phyloP scores from a whole-genome alignment of 202 grass and related monocot genomes.

The Musa balbisiana region DNA sequence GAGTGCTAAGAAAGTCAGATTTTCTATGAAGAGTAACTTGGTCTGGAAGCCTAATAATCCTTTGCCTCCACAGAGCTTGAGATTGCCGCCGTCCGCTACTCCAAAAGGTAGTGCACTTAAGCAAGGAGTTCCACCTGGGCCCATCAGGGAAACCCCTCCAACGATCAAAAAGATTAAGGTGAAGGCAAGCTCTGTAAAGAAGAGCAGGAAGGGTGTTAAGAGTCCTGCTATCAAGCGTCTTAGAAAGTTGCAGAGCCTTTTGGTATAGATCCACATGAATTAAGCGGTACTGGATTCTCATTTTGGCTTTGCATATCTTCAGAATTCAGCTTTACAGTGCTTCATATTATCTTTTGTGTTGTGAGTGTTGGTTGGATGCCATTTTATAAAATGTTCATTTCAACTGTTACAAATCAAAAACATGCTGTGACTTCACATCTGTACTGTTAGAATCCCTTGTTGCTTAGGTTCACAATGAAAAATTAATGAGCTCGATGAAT shows the following conservation, averaged over 20 bases:
- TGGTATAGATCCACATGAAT: conserved; percentile 17
- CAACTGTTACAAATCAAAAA: not conserved
- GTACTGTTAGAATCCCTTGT: not conserved
- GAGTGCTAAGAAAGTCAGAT: conserved; percentile 76
- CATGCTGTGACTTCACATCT: not conserved
- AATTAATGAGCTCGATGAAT: not conserved
- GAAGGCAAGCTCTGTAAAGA: conserved; percentile 70
- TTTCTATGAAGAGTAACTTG: conserved; percentile 91
- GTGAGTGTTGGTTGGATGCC: not conserved
- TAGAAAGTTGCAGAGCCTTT: conserved; percentile 64
- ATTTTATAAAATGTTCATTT: not conserved
- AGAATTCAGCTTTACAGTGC: not conserved
- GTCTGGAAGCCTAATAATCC: conserved; percentile 85
- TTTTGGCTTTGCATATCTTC: conserved; percentile 4
- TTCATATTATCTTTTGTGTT: not conserved
- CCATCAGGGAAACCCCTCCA: conserved; percentile 51
- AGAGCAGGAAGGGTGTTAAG: conserved; percentile 44
- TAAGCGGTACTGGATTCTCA: not conserved
- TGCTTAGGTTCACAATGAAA: not conserved
- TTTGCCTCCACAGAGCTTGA: conserved; percentile 73
- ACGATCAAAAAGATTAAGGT: conserved; percentile 48
- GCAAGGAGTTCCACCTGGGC: conserved; percentile 71
- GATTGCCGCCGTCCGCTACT: conserved; percentile 69
- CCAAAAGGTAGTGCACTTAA: conserved; percentile 94
- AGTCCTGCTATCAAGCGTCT: conserved; percentile 61